Conservation (phyloP, 768 basidiomycete species). For the Agrocybe chaxingu region DNA sequence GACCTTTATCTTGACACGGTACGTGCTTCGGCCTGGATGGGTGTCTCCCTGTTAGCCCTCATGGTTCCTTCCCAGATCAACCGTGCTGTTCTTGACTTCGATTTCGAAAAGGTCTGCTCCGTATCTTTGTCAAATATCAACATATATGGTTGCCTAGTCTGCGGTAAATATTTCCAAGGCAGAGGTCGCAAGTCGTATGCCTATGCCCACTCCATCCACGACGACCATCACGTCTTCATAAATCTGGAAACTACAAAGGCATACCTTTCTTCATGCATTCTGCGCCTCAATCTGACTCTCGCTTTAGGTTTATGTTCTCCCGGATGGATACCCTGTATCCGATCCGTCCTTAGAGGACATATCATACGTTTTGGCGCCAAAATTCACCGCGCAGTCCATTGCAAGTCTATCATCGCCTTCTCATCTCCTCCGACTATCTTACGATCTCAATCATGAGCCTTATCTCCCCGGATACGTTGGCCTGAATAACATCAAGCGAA, state of each 20-base stretch:
- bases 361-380: slow-evolving; percentile 81
- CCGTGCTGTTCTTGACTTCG: slow-evolving; percentile 88
- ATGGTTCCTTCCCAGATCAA: slow-evolving; percentile 62
- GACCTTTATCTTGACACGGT: slow-evolving; percentile 96
- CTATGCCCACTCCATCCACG: slow-evolving; percentile 95
- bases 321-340: slow-evolving; percentile 94
- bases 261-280: slow-evolving; percentile 16
- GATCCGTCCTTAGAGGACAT: slow-evolving; percentile 98
- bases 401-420: slow-evolving; percentile 53
- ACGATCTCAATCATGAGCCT: slow-evolving; percentile 76
- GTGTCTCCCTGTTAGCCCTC: slow-evolving; percentile 1
- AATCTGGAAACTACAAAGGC: slow-evolving; percentile 94
- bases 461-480: slow-evolving; percentile 95
- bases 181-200: slow-evolving; percentile 92
- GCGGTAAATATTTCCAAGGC: slow-evolving; percentile 98
- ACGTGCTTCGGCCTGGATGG: slow-evolving; percentile 26
- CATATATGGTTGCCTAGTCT: slow-evolving; percentile 95
- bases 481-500: slow-evolving; percentile 95
- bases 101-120: slow-evolving; percentile 98
- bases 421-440: slow-evolving; percentile 70
- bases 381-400: slow-evolving; percentile 67
- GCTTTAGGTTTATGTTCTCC: slow-evolving; percentile 88
- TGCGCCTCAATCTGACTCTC: slow-evolving; percentile 9
- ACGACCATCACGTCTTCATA: slow-evolving; percentile 98
- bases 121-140: slow-evolving; percentile 96